phyloP scores from a whole-genome alignment of 306 rosid genomes.

The Lathyrus sativus region DNA sequence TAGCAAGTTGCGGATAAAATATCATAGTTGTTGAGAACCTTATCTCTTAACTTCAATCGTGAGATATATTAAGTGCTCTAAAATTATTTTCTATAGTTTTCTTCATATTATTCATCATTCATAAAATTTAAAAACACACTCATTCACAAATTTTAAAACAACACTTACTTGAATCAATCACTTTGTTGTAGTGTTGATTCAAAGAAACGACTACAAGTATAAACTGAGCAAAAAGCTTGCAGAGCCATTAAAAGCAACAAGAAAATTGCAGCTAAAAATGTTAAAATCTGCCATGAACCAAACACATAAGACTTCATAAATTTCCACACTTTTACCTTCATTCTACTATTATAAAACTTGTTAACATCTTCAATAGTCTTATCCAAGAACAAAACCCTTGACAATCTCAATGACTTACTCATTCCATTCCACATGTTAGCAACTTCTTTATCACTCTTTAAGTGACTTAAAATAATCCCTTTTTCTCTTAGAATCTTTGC shows the following conservation, averaged over 20 bases:
- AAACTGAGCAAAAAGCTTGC: slow-evolving; percentile 49
- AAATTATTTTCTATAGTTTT: too few relatives aligned
- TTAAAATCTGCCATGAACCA: slow-evolving; percentile 66
- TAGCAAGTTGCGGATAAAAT: too few relatives aligned
- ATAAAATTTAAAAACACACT: too few relatives aligned
- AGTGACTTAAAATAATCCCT: slow-evolving; percentile 60
- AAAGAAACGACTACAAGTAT: slow-evolving; percentile 40
- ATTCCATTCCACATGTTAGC: slow-evolving; percentile 71
- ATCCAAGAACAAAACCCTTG: slow-evolving; percentile 65
- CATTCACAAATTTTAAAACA: too few relatives aligned
- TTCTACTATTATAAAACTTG: slow-evolving; percentile 54
- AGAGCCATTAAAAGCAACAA: slow-evolving; percentile 54
- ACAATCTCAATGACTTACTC: slow-evolving; percentile 67
- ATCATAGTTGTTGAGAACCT: too few relatives aligned
- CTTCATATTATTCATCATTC: too few relatives aligned
- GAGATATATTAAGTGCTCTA: too few relatives aligned
- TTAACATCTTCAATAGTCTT: slow-evolving; percentile 76
- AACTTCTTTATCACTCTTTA: slow-evolving; percentile 72
- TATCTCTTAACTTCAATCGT: too few relatives aligned
- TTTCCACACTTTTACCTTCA: slow-evolving; percentile 58
- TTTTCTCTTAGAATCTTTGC: slow-evolving; percentile 55
- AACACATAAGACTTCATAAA: slow-evolving; percentile 54
- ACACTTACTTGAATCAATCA: too few relatives aligned
- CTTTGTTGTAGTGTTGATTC: neutral
- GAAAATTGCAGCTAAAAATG: slow-evolving; percentile 54